Percentiles rank a stretch among this genome's conserved stretches.
Evolutionary conservation across 345 rosid species (phyloP).

Genomic region (Garcia nutans): DNA sequence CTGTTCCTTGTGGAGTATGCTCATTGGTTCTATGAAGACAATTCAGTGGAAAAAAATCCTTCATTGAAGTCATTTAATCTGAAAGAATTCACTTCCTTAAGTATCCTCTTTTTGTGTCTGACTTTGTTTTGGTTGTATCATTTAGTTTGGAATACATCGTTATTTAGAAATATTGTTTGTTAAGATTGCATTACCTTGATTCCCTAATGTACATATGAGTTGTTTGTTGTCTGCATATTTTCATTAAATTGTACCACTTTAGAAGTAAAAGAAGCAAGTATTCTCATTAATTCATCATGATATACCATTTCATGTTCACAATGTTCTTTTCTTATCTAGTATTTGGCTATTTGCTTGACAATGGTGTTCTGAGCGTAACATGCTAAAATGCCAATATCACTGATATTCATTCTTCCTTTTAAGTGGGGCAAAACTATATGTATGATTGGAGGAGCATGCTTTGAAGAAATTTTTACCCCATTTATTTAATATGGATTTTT

Average conservation of each 20-base stretch:
- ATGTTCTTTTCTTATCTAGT: not conserved
- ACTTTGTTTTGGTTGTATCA: not conserved
- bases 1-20: slow-evolving; percentile 95
- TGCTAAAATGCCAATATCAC: not conserved
- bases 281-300: not conserved
- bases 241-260: not conserved
- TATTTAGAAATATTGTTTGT: slow-evolving; percentile 1
- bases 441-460: too few relatives aligned
- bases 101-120: slow-evolving; percentile 53
- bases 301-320: not conserved
- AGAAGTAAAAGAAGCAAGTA: not conserved
- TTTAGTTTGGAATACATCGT: slow-evolving; percentile 1
- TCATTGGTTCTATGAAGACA: slow-evolving; percentile 98
- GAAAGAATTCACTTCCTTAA: slow-evolving; percentile 86
- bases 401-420: not conserved
- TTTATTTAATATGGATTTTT: too few relatives aligned
- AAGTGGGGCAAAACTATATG: too few relatives aligned
- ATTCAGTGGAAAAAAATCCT: slow-evolving; percentile 88
- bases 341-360: not conserved
- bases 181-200: not conserved
- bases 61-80: slow-evolving; percentile 76
- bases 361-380: not conserved
- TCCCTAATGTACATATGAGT: not conserved
- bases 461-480: too few relatives aligned
- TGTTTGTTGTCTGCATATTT: not conserved